These are phyloP conservation scores for Boletus reticulatus DNA, from an alignment of 768 basidiomycete genomes.

Conservation along the genomic window DNA sequence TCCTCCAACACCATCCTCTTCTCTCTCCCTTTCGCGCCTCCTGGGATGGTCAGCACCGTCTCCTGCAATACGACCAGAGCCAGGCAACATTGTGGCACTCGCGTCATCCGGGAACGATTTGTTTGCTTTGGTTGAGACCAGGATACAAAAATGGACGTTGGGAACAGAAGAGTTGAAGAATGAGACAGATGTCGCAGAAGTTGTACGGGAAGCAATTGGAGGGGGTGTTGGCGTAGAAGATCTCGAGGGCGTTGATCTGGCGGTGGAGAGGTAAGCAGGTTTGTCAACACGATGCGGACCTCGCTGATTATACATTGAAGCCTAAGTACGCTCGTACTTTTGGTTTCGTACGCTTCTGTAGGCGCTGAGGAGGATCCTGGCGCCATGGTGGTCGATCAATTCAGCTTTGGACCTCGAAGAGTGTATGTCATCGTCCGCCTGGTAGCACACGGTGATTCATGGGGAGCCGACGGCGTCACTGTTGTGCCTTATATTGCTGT, in stretches of 20 bases:
- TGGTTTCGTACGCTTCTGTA: conserved; percentile 65
- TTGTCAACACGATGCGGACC: neutral
- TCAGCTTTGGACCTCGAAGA: conserved; percentile 50
- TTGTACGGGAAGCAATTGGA: conserved; percentile 48
- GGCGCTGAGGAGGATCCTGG: conserved; percentile 41
- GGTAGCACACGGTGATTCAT: conserved; percentile 24
- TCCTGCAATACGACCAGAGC: conserved; percentile 40
- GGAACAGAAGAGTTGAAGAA: conserved; percentile 54
- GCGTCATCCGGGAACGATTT: conserved; percentile 53
- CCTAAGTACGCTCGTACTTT: conserved; percentile 52
- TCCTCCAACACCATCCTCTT: conserved; percentile 41
- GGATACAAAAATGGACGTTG: conserved; percentile 64
- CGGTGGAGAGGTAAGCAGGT: conserved; percentile 50
- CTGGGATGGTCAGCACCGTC: conserved; percentile 41
- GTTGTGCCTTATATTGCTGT: conserved; percentile 79
- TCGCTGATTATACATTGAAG: conserved; percentile 30
- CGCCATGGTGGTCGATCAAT: conserved; percentile 33
- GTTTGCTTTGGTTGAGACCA: conserved; percentile 67
- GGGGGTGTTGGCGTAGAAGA: conserved; percentile 52
- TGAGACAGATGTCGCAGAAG: conserved; percentile 54
- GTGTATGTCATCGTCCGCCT: conserved; percentile 63
- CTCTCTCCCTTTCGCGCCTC: conserved; percentile 43
- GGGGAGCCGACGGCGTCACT: conserved; percentile 38
- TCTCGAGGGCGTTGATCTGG: conserved; percentile 71
- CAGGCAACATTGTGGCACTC: conserved; percentile 66